These are phyloP conservation scores for Malassezia restricta DNA, from an alignment of 1,284 basidiomycete genomes.

Conservation along the genomic window DNA sequence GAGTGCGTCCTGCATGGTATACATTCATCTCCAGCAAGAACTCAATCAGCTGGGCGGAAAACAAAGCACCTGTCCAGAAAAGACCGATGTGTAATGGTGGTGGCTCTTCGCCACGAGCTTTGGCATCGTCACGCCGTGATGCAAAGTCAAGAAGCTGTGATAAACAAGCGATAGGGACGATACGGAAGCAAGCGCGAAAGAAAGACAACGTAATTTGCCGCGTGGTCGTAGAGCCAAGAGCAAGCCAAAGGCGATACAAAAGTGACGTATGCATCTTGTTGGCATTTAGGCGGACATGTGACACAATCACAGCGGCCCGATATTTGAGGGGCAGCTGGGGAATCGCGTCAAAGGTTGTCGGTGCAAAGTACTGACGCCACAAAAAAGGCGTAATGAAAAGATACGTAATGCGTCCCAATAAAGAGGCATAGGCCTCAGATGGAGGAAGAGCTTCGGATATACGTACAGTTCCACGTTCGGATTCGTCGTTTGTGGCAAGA, in stretches of 20 bases:
- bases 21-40: slow-evolving; percentile 42
- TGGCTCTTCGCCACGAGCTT: slow-evolving; percentile 15
- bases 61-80: slow-evolving; percentile 49
- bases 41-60: slow-evolving; percentile 46
- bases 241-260: slow-evolving; percentile 40
- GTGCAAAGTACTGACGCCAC: slow-evolving; percentile 47
- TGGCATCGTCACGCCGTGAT: slow-evolving; percentile 22
- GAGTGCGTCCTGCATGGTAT: slow-evolving; percentile 48
- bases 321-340: slow-evolving; percentile 51
- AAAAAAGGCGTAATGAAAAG: slow-evolving; percentile 38
- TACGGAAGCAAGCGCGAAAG: slow-evolving; percentile 47
- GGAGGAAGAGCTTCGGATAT: neutral
- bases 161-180: slow-evolving; percentile 50
- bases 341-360: slow-evolving; percentile 48
- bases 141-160: slow-evolving; percentile 50
- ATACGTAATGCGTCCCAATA: slow-evolving; percentile 18
- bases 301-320: slow-evolving; percentile 46
- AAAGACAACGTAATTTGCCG: slow-evolving; percentile 47
- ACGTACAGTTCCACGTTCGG: too few species aligned
- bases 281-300: neutral
- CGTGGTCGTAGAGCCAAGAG: slow-evolving; percentile 18
- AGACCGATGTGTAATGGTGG: slow-evolving; percentile 49
- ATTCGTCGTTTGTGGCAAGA: too few species aligned
- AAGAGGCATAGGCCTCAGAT: slow-evolving; percentile 15
- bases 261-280: slow-evolving; percentile 21